A percentile compares a stretch with the other conserved stretches of the same genome.
These are phyloP conservation scores for Umbelopsis sp. DNA, from an alignment of 371 early-diverging fungal species.

Conservation along the genomic window DNA sequence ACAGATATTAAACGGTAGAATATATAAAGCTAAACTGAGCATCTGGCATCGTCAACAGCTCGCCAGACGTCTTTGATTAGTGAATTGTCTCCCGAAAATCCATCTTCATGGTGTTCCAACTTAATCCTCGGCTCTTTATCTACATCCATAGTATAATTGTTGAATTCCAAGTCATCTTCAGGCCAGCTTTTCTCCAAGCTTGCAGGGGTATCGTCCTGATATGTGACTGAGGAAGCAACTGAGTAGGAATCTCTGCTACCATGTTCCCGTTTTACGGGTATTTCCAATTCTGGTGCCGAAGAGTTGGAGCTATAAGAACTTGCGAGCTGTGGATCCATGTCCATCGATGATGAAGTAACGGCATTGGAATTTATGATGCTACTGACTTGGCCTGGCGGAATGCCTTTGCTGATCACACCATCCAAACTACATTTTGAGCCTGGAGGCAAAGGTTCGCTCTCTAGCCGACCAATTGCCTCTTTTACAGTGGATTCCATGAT, in stretches of 20 bases:
- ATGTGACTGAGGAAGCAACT: constrained; percentile 12
- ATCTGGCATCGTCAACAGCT: constrained; percentile 9
- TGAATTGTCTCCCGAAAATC: background rate
- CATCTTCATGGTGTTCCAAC: background rate
- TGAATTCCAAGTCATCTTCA: background rate
- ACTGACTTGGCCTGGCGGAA: too few relatives aligned
- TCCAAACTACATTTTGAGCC: background rate
- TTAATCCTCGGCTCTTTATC: constrained; percentile 1
- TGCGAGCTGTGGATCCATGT: background rate
- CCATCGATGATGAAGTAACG: background rate
- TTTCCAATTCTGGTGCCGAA: background rate
- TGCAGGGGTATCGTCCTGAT: constrained; percentile 14
- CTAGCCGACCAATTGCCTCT: background rate
- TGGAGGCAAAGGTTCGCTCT: background rate
- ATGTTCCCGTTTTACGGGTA: background rate
- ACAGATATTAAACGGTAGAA: background rate
- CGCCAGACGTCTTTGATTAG: constrained; percentile 1
- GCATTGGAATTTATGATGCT: too few relatives aligned
- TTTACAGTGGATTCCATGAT: constrained; percentile 28
- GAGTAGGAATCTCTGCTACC: background rate
- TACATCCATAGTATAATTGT: background rate
- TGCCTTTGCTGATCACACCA: too few relatives aligned
- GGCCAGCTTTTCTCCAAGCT: constrained; percentile 12
- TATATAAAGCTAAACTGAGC: background rate
- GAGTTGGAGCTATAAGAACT: constrained; percentile 8